These are phyloP conservation scores for Monoraphidium neglectum DNA, from an alignment of 139 green algal genomes.

Conservation along the genomic window DNA sequence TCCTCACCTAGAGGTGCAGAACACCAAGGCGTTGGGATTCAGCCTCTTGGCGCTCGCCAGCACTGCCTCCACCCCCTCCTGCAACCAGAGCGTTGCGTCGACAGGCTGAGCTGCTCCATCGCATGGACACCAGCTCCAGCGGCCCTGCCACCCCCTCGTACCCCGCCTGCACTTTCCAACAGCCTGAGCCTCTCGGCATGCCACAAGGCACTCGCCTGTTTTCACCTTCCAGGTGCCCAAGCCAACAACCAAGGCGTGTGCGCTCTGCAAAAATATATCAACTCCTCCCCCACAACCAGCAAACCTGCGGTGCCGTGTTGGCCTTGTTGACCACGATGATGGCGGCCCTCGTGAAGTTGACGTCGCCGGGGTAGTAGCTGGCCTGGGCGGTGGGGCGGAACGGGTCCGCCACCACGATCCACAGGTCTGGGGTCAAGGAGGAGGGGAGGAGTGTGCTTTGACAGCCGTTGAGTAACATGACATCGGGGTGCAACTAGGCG, in stretches of 20 bases:
- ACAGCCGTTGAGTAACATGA: too few species aligned
- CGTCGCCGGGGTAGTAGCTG: conserved; percentile 40
- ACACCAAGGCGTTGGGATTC: conserved; percentile 30
- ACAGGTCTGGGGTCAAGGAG: conserved; percentile 30
- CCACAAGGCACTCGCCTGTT: too few species aligned
- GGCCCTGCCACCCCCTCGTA: too few species aligned
- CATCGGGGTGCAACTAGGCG: too few species aligned
- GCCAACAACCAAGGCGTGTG: too few species aligned
- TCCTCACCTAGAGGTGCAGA: too few species aligned
- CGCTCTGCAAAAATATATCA: too few species aligned
- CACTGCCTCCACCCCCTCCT: conserved; percentile 33
- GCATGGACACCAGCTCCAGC: background rate
- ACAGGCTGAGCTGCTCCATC: background rate
- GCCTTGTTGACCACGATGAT: conserved; percentile 56
- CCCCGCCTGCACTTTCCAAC: too few species aligned
- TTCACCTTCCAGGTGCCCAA: too few species aligned
- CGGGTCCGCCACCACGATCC: conserved; percentile 43
- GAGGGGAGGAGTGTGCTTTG: too few species aligned
- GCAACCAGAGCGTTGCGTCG: background rate
- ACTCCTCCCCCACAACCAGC: background rate
- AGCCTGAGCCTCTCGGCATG: too few species aligned
- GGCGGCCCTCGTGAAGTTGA: conserved; percentile 48
- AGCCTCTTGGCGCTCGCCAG: conserved; percentile 15
- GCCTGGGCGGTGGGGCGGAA: conserved; percentile 35
- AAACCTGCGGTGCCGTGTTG: conserved; percentile 44